Percentiles rank a stretch among this genome's conserved stretches.
Evolutionary conservation across 2,329 filamentous ascomycete genomes (phyloP).

Genomic region (Penicillium italicum): DNA sequence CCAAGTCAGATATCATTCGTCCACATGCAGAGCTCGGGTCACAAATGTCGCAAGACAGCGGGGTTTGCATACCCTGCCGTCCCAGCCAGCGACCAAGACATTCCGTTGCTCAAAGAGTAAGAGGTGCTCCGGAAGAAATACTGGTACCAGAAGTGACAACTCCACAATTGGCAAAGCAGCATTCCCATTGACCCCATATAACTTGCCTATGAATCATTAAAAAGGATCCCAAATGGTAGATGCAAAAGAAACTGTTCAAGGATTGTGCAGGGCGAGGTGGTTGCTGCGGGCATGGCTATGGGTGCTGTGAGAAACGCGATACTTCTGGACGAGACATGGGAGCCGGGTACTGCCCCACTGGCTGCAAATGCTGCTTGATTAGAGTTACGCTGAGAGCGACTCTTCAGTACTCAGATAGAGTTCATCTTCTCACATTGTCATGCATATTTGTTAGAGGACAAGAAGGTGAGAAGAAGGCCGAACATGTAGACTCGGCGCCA

Average conservation of each 20-base stretch:
- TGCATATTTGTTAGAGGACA: not conserved
- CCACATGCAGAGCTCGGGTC: too few species aligned
- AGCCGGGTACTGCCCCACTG: not conserved
- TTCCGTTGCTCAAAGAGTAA: too few species aligned
- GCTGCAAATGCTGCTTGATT: not conserved
- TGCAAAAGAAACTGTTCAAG: not conserved
- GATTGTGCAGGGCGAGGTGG: not conserved
- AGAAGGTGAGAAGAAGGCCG: not conserved
- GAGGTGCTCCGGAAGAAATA: not conserved
- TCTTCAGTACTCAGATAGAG: not conserved
- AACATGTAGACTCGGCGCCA: not conserved
- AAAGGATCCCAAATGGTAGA: not conserved
- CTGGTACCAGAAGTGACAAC: not conserved
- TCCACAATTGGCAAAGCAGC: not conserved
- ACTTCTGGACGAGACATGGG: not conserved
- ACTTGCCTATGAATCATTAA: not conserved
- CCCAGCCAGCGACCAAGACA: too few species aligned
- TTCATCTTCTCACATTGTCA: not conserved
- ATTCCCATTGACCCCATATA: not conserved
- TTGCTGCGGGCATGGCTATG: not conserved
- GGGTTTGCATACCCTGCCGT: too few species aligned
- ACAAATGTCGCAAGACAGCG: too few species aligned
- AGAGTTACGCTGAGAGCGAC: not conserved
- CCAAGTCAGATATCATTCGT: too few species aligned
- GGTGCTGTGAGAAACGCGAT: not conserved